These are phyloP conservation scores for Collybia sp. DNA, from an alignment of 768 basidiomycete species.

Conservation along the genomic window DNA sequence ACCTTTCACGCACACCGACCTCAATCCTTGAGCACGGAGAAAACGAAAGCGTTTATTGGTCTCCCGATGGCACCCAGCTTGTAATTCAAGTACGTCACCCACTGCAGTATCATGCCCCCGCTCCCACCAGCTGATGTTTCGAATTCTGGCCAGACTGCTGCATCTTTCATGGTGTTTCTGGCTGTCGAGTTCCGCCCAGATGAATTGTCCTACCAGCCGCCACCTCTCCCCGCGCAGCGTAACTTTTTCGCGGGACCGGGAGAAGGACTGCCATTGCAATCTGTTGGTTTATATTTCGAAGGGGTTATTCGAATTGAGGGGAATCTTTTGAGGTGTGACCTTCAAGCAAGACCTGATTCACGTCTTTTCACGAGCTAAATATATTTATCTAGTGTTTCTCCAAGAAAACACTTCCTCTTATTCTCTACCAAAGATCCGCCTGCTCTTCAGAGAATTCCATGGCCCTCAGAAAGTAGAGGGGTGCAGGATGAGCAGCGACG, in stretches of 20 bases:
- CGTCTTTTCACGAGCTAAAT: neutral
- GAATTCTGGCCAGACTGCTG: slow-evolving; percentile 53
- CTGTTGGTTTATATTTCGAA: slow-evolving; percentile 68
- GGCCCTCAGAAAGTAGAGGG: slow-evolving; percentile 53
- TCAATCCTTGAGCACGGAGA: slow-evolving; percentile 84
- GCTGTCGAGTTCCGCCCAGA: slow-evolving; percentile 55
- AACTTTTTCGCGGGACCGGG: slow-evolving; percentile 77
- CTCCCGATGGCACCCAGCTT: slow-evolving; percentile 74
- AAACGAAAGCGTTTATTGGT: slow-evolving; percentile 73
- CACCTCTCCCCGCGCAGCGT: slow-evolving; percentile 51
- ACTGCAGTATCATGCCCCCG: neutral
- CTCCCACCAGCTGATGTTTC: neutral
- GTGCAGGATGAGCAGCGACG: slow-evolving; percentile 28
- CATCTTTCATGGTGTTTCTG: slow-evolving; percentile 76
- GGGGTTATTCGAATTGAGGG: slow-evolving; percentile 82
- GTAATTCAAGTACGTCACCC: slow-evolving; percentile 66
- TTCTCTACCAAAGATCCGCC: slow-evolving; percentile 76
- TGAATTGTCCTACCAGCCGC: slow-evolving; percentile 50
- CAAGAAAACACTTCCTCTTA: slow-evolving; percentile 60
- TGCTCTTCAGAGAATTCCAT: slow-evolving; percentile 79
- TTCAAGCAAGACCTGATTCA: neutral
- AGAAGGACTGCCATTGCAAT: slow-evolving; percentile 68
- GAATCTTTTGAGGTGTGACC: slow-evolving; percentile 56
- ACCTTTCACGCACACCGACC: slow-evolving; percentile 68
- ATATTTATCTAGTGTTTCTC: slow-evolving; percentile 55